Base-by-base conservation (phyloP, 2,329 filamentous ascomycete species). In the Ampelomyces quisqualis region DNA sequence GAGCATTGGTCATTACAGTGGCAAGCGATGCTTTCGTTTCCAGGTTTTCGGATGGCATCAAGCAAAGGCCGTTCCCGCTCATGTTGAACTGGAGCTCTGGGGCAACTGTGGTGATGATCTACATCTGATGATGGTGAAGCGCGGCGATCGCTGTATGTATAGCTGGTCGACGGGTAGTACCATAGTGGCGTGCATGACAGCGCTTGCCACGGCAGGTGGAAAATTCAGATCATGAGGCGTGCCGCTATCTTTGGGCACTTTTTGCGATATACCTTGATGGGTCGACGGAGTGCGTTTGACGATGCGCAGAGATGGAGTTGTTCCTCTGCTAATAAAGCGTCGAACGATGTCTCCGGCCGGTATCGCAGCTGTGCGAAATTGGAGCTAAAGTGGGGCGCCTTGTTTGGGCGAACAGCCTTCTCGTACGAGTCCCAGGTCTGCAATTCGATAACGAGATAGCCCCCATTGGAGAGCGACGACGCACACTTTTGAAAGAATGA, bases 361-460 rank as follows among this genome's bases (percentile, higher is more conserved):
- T 55, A 57, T 23, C 56, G 45, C 27, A 68, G 35, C 5, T 48
- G 34, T 30, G 50, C 45, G 22, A 67, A 39, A 38, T 52, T 57
- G 8, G 59, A 46, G 9, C 31, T 33, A 41, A 61, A 68, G 42
- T 68, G 65, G 13, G 65, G 65, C 34, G 63, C 59, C 14, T 54
- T 58, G 21, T 56, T 58, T 29, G 56, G 57, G 33, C 55, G 58
- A 31, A 69, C 39, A 15, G 66, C 65, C 41, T 61, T 67, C 40
- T 63, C 49, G 43, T 69, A 69, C 20, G 65, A 69, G 13, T 58
- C 44, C 66, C 66, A 69, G 15, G 47, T 45, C 42, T 69, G 66
- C 40, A 66, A 35, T 45, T 69, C 65, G 28, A 69, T 57, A 27
- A 64, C 35, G 32, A 67, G 45, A 45, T 62, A 52, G 19, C 65